Evolutionary conservation across 2,329 filamentous ascomycete species (phyloP), one percentile per base, ranked within the genome.

Genomic region (Beauveria varroae): DNA sequence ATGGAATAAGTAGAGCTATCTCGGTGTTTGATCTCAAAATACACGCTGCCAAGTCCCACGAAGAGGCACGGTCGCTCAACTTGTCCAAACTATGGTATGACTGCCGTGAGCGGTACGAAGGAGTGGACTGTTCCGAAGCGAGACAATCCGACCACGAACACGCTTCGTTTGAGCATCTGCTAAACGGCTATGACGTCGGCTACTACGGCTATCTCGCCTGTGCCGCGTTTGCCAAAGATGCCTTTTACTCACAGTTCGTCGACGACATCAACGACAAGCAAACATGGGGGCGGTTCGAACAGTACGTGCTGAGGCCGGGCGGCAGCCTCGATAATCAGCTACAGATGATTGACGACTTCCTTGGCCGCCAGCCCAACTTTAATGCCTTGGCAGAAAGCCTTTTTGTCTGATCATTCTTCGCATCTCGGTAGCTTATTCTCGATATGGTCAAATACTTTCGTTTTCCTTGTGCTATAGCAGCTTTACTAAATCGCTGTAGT

Each of bases 141-240:
- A 40, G 53, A 44, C 16, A 56, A 20, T 41, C n/a, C 40, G 53
- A 41, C 7, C 40, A 43, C 18, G 53, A 56, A n/a, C 53, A 43
- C 20, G 53, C 41, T 18, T 12, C 53, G 16, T 56, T 56, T 24
- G 40, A 24, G 14, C 53, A 56, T 43, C 34, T 56, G 20, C 37
- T 56, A 18, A 44, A 30, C 41, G 53, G 53, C 34, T 56, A 28
- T 26, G 53, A 56, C 53, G 24, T 56, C 30, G 53, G 34, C 16
- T 56, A 56, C 40, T 56, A 56, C 37, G 34, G 20, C n/a, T 56
- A 56, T 44, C 53, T 56, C 37, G 51, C 51, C n/a, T 54, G 51
- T 40, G 51, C 51, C 4, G 30, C 51, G 30, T 54, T 54, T 54
- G 51, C 51, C 30, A 54, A 54, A 22, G 51, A 54, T 16, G 51